Evolutionary conservation across 116 monocot genomes (phyloP).

Genomic region (Posidonia oceanica): DNA sequence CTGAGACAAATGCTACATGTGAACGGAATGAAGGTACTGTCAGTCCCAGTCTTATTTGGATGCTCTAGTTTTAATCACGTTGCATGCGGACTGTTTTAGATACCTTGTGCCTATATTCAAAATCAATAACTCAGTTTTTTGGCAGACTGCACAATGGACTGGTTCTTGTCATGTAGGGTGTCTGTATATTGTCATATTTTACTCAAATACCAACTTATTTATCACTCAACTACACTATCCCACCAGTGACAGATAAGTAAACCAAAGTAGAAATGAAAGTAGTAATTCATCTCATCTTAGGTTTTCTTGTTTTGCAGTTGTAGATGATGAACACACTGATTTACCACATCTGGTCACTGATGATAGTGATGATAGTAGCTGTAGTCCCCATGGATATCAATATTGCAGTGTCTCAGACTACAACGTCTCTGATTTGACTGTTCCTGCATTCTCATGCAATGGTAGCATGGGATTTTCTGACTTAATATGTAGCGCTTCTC

Average conservation of each 20-base stretch:
- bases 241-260: not conserved
- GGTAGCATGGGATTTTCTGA: constrained; percentile 23
- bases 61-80: not conserved
- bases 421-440: constrained; percentile 18
- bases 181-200: not conserved
- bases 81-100: not conserved
- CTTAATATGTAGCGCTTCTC: constrained; percentile 8
- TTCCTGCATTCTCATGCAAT: constrained; percentile 23
- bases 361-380: constrained; percentile 43
- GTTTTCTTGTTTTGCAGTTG: constrained; percentile 13
- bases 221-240: too few relatives aligned
- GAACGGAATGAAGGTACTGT: not conserved
- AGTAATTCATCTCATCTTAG: not conserved
- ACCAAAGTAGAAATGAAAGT: not conserved
- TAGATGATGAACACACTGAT: constrained; percentile 15
- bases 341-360: constrained; percentile 36
- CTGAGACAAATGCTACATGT: not conserved
- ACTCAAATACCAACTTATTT: not conserved
- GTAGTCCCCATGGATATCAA: constrained; percentile 21
- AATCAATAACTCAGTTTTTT: not conserved
- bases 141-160: not conserved
- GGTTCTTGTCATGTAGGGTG: not conserved
- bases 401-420: constrained; percentile 22
- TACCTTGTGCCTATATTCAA: not conserved
- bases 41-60: not conserved